Percentiles rank a stretch among this genome's conserved stretches.
phyloP scores from a whole-genome alignment of 2,329 filamentous ascomycete species.

The Talaromyces pinophilus region DNA sequence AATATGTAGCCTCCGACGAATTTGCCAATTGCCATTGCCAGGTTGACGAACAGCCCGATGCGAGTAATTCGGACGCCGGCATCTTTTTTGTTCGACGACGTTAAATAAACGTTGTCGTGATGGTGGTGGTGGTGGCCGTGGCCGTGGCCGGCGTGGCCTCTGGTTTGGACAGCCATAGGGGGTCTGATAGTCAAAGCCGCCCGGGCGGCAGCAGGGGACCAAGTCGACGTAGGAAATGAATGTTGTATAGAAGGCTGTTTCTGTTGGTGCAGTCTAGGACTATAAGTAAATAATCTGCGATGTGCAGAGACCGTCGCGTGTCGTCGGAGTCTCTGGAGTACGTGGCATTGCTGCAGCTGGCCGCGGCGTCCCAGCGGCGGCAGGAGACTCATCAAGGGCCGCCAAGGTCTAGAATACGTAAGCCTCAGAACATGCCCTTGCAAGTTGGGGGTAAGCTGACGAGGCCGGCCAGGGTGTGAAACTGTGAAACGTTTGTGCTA shows the following conservation, averaged over 20 bases:
- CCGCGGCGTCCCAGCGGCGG: constrained; percentile 22
- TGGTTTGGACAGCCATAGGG: constrained; percentile 43
- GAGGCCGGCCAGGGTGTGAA: neutral
- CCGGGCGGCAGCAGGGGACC: constrained; percentile 24
- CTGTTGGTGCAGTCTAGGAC: neutral
- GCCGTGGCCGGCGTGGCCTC: constrained; percentile 48
- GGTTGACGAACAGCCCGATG: constrained; percentile 83
- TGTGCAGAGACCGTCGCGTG: constrained; percentile 3
- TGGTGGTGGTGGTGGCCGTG: constrained; percentile 63
- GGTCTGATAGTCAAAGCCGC: constrained; percentile 27
- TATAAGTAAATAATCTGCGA: neutral
- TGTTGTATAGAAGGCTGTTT: neutral
- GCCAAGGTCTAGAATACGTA: constrained; percentile 8
- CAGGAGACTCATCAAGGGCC: constrained; percentile 22
- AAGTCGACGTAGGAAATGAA: neutral
- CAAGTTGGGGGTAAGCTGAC: neutral
- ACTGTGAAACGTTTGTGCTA: neutral
- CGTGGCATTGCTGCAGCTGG: constrained; percentile 19
- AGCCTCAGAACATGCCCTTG: neutral
- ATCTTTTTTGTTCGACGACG: constrained; percentile 81
- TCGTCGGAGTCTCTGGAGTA: constrained; percentile 8
- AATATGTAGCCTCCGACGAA: constrained; percentile 90
- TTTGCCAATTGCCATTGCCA: constrained; percentile 92
- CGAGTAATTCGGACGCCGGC: constrained; percentile 91
- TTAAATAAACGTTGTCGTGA: constrained; percentile 82